Base-by-base conservation (phyloP, 1,139 yeast genomes). In the Debaryomyces robertsiae region DNA sequence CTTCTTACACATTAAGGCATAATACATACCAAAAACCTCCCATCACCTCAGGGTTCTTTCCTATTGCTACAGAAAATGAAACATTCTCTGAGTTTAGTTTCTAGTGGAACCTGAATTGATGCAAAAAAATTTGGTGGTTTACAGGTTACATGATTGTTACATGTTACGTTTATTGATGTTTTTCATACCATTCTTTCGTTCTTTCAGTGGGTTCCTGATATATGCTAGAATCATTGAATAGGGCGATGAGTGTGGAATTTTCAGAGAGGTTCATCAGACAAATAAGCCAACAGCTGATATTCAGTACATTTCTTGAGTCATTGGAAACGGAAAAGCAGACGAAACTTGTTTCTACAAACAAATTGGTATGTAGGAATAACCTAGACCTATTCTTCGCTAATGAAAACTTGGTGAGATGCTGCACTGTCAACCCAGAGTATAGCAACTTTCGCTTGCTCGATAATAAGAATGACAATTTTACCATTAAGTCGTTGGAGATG, bases 341-440 rank as follows among this genome's bases (percentile, higher is more conserved):
- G 9, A 28, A 30, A 14, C 16, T 43, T 9, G 16, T 33, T 11
- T 29, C 30, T n/a, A 45, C 47, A 6, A 53, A 53, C 40, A 51
- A 46, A 34, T 38, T 61, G 33, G 55, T 45, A 4, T 45, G 60
- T 37, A 50, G 63, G 36, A 47, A 59, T 37, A 57, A 62, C 41
- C 44, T 49, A 6, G 67, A 67, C 28, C 17, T 67, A n/a, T 67
- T 56, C 46, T 57, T 50, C 40, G 69, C 70, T 6, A 48, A 50
- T 23, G 61, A 55, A 19, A 63, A 63, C 37, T 36, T 57, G 31
- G 57, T 69, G 9, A 54, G 74, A 49, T 57, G 60, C 33, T 59
- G 67, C 40, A 46, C 57, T 3, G 46, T 67, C 10, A 55, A 54
- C 24, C 55, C 61, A 3, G 46, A 40, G 14, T 42, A 56, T 2